These are phyloP conservation scores for Colletotrichum truncatum DNA, from an alignment of 2,329 filamentous ascomycete genomes.

Conservation along the genomic window DNA sequence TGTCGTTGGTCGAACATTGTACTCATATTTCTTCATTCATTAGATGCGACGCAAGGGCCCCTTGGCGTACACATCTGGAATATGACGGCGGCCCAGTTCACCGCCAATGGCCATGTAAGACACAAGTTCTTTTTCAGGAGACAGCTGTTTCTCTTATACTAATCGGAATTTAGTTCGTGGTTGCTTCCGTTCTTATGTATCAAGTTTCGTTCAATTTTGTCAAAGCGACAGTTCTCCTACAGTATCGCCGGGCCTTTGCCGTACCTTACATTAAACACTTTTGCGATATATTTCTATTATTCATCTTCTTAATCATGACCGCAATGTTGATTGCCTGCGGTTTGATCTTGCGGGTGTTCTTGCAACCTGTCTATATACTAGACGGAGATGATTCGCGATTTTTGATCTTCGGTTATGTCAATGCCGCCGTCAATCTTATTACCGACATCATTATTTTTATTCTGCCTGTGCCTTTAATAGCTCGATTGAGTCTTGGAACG, in stretches of 20 bases:
- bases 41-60: neutral
- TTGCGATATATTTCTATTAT: conserved; percentile 6
- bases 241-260: conserved; percentile 45
- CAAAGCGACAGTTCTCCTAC: conserved; percentile 46
- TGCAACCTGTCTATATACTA: neutral
- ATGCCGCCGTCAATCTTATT: neutral
- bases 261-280: neutral
- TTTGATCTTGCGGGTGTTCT: neutral
- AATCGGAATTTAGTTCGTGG: neutral
- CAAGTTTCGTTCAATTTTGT: conserved; percentile 38
- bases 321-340: neutral
- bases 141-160: neutral
- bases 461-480: conserved; percentile 20
- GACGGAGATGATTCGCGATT: neutral
- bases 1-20: neutral
- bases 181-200: conserved; percentile 38
- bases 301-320: neutral
- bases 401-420: neutral
- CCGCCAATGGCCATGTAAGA: neutral
- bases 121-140: neutral
- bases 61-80: neutral
- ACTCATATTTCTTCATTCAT: neutral
- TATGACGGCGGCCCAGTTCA: neutral
- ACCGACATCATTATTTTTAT: conserved; percentile 30
- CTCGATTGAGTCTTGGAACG: neutral